Base-by-base conservation (phyloP, 106 monocot species). In the Ottelia alismoides region DNA sequence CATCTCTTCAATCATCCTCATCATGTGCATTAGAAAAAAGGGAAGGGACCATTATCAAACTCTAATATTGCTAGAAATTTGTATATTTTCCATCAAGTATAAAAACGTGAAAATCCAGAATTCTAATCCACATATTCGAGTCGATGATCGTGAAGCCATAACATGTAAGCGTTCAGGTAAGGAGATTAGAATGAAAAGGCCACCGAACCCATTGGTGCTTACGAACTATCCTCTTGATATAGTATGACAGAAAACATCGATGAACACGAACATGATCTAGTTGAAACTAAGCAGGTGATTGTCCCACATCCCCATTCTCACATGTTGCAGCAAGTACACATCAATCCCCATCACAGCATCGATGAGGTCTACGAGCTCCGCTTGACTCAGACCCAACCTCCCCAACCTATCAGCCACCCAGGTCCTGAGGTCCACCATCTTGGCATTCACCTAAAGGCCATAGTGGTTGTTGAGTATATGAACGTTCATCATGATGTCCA, bases 161-260 rank as follows among this genome's bases (percentile, higher is more conserved):
- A n/a, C n/a, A n/a, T n/a, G n/a, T n/a, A n/a, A n/a, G n/a, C n/a
- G n/a, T n/a, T n/a, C n/a, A n/a, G n/a, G n/a, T n/a, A n/a, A n/a
- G n/a, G n/a, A n/a, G n/a, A n/a, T n/a, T n/a, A n/a, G n/a, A n/a
- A n/a, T n/a, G n/a, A n/a, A n/a, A n/a, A n/a, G n/a, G n/a, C n/a
- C n/a, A n/a, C n/a, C n/a, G n/a, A n/a, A n/a, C n/a, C n/a, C n/a
- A n/a, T n/a, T n/a, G n/a, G n/a, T n/a, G n/a, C n/a, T n/a, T n/a
- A n/a, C n/a, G n/a, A n/a, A n/a, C n/a, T n/a, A n/a, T 28, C 45
- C 70, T 43, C 6, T 67, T 77, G 29, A 82, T 70, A 63, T 77
- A 73, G 49, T 74, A 83, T 7, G 77, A 78, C 28, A 78, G 64
- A 53, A 73, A 83, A 78, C 77, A 28, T 83, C 83, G 25, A 78